Conservation (phyloP, 2,329 filamentous ascomycete species). For the Peltaster fructicola region DNA sequence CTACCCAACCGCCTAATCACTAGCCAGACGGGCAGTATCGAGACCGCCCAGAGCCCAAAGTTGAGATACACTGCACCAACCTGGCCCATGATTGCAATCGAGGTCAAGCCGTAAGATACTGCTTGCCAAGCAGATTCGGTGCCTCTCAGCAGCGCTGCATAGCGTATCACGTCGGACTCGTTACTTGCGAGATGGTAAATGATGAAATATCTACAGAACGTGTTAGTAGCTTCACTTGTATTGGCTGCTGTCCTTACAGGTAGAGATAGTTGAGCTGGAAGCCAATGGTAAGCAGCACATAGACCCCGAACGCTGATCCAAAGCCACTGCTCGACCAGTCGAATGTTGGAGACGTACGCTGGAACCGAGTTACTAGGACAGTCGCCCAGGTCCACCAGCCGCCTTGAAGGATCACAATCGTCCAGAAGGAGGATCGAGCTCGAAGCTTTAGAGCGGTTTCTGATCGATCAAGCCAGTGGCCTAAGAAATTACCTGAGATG, state of each 20-base stretch:
- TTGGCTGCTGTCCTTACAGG: slow-evolving; percentile 27
- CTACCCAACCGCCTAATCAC: slow-evolving; percentile 41
- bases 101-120: slow-evolving; percentile 51
- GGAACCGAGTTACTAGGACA: slow-evolving; percentile 44
- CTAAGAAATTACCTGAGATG: slow-evolving; percentile 46
- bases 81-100: slow-evolving; percentile 42
- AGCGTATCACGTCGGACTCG: slow-evolving; percentile 48
- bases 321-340: slow-evolving; percentile 51
- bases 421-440: slow-evolving; percentile 36
- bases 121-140: slow-evolving; percentile 59
- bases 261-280: slow-evolving; percentile 63
- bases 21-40: slow-evolving; percentile 48
- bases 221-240: background rate
- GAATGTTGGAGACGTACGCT: slow-evolving; percentile 37
- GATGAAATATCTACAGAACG: slow-evolving; percentile 45
- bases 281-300: slow-evolving; percentile 30
- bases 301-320: slow-evolving; percentile 40
- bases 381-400: slow-evolving; percentile 59
- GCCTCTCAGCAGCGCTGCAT: slow-evolving; percentile 48
- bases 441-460: slow-evolving; percentile 36
- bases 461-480: slow-evolving; percentile 45
- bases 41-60: slow-evolving; percentile 48
- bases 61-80: slow-evolving; percentile 54
- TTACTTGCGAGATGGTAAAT: slow-evolving; percentile 45
- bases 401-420: slow-evolving; percentile 41